Conservation (phyloP, 208 protist genomes). For the Crithidia fasciculata region DNA sequence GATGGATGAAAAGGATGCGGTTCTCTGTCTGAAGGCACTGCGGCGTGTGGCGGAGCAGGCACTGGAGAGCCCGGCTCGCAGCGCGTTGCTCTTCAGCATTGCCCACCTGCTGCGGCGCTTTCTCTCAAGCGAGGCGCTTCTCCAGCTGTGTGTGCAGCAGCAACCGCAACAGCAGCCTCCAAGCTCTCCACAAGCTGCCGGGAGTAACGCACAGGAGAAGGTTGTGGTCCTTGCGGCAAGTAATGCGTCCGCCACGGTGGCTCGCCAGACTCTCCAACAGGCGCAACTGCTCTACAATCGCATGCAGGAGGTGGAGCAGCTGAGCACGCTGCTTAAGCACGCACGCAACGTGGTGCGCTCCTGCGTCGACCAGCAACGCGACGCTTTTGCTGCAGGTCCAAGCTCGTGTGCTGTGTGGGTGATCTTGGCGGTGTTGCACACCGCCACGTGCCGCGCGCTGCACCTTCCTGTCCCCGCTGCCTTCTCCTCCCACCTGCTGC, state of each 20-base stretch:
- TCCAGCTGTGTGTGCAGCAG: constrained; percentile 8
- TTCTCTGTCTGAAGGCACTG: constrained; percentile 20
- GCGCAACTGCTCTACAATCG: constrained; percentile 31
- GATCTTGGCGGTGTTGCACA: constrained; percentile 47
- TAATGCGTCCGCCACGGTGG: not conserved
- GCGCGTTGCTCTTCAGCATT: constrained; percentile 13
- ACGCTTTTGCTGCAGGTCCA: not conserved
- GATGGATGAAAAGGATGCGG: not conserved
- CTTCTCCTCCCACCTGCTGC: constrained; percentile 48
- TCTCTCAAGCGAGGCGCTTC: constrained; percentile 14
- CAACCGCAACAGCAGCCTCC: not conserved
- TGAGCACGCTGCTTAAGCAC: constrained; percentile 21
- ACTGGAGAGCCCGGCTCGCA: constrained; percentile 15
- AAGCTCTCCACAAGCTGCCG: not conserved
- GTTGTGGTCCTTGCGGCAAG: not conserved
- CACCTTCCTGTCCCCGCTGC: constrained; percentile 59
- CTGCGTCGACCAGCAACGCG: not conserved
- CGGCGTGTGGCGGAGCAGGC: constrained; percentile 15
- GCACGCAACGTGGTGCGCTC: constrained; percentile 14
- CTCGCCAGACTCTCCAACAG: not conserved
- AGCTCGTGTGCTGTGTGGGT: constrained; percentile 18
- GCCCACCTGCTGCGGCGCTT: constrained; percentile 22
- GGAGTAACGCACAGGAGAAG: no score
- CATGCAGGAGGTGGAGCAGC: constrained; percentile 29
- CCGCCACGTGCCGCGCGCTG: constrained; percentile 30